A percentile compares a stretch with the other conserved stretches of the same genome.
Conservation (phyloP, 768 basidiomycete species). For the Podaxis carcinomalis region DNA sequence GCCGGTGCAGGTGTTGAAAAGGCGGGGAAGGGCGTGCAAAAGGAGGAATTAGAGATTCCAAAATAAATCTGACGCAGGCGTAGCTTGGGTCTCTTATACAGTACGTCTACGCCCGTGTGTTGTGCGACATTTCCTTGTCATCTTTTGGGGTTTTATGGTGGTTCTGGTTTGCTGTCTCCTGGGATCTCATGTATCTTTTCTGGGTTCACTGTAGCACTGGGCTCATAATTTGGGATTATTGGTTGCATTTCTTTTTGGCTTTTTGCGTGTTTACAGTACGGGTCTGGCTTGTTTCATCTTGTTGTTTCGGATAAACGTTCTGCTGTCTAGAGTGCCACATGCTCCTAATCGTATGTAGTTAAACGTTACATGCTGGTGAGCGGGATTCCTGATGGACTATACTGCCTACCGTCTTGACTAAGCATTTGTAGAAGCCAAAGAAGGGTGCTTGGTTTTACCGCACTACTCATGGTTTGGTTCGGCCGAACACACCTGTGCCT, state of each 20-base stretch:
- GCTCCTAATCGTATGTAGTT: background rate
- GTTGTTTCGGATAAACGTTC: background rate
- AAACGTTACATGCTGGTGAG: background rate
- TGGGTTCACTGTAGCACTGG: background rate
- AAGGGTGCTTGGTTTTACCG: background rate
- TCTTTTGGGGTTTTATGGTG: background rate
- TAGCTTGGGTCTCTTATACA: background rate
- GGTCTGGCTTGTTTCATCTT: background rate
- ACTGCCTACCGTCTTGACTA: background rate
- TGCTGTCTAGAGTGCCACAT: background rate
- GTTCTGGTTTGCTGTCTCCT: background rate
- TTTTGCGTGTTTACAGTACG: background rate
- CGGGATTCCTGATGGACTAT: background rate
- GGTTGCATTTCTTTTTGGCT: background rate
- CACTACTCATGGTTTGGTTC: background rate
- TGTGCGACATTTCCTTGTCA: background rate
- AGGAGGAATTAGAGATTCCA: background rate
- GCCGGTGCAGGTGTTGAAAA: background rate
- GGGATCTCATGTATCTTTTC: background rate
- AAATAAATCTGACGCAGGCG: background rate
- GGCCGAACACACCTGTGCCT: background rate
- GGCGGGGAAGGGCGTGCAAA: background rate
- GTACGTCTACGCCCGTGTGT: background rate
- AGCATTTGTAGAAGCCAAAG: too few relatives aligned
- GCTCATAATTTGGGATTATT: constrained; percentile 1